Percentiles rank a stretch among this genome's conserved stretches.
Conservation (phyloP, 306 rosid species). For the Medicago truncatula region DNA sequence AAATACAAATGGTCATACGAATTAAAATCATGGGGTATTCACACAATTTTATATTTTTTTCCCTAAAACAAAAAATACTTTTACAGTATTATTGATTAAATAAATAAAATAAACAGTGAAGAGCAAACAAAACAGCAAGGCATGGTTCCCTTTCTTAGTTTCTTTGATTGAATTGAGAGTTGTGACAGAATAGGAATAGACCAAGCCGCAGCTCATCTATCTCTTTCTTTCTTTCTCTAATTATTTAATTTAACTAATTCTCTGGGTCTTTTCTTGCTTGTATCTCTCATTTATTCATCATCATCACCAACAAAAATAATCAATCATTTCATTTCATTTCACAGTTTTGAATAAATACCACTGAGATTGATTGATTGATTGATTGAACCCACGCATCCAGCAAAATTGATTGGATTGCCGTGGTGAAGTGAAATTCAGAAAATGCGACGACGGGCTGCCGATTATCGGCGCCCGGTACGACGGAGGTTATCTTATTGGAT, state of each 20-base stretch:
- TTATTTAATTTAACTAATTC: neutral
- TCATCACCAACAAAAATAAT: too few species aligned
- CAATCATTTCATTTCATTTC: too few species aligned
- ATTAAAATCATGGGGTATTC: too few species aligned
- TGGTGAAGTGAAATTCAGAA: slow-evolving; percentile 40
- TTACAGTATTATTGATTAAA: too few species aligned
- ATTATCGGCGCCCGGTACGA: slow-evolving; percentile 94
- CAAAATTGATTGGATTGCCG: neutral
- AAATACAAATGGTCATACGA: too few species aligned
- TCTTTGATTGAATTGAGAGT: neutral
- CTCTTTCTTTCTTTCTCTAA: neutral
- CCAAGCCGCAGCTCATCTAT: neutral
- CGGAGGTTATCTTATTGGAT: slow-evolving; percentile 91
- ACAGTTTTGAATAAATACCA: too few species aligned
- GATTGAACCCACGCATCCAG: too few species aligned
- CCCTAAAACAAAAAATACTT: too few species aligned
- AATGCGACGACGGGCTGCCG: slow-evolving; percentile 99
- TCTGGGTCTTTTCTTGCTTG: neutral
- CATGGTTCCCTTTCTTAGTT: neutral
- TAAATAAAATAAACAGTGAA: neutral
- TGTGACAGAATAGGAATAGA: neutral
- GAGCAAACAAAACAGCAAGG: neutral
- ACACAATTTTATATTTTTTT: too few species aligned
- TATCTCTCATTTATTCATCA: neutral
- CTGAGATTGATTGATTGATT: too few species aligned